phyloP scores from a whole-genome alignment of 73 alveolate species.

The Paramecium pentaurelia region DNA sequence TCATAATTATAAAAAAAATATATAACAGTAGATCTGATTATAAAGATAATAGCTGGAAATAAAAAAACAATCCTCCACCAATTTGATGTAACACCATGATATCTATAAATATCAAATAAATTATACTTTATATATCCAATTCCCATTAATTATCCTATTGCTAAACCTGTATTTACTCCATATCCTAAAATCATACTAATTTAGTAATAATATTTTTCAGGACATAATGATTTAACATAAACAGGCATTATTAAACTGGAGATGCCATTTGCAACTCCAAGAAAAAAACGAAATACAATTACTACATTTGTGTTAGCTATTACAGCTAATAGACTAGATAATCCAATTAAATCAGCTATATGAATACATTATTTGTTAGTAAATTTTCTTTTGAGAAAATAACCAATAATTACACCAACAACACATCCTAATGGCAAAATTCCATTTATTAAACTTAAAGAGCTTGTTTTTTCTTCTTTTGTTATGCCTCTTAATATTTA shows the following conservation, averaged over 20 bases:
- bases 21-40: neutral
- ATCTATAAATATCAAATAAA: neutral
- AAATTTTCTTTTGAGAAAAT: neutral
- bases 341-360: constrained; percentile 14
- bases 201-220: constrained; percentile 12
- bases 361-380: neutral
- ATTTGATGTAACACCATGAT: neutral
- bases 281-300: neutral
- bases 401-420: constrained; percentile 1
- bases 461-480: neutral
- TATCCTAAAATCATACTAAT: constrained; percentile 6
- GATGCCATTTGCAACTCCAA: constrained; percentile 39
- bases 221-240: neutral
- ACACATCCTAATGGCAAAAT: constrained; percentile 14
- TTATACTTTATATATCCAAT: neutral
- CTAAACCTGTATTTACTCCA: constrained; percentile 26
- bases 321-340: neutral
- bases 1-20: neutral
- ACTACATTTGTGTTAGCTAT: neutral
- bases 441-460: neutral
- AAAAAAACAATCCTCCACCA: constrained; percentile 42
- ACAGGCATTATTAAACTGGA: neutral
- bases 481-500: neutral
- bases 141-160: constrained; percentile 20
- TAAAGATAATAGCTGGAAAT: neutral